A percentile compares a stretch with the other conserved stretches of the same genome.
Conservation (phyloP, 345 rosid species). For the Murraya paniculata region DNA sequence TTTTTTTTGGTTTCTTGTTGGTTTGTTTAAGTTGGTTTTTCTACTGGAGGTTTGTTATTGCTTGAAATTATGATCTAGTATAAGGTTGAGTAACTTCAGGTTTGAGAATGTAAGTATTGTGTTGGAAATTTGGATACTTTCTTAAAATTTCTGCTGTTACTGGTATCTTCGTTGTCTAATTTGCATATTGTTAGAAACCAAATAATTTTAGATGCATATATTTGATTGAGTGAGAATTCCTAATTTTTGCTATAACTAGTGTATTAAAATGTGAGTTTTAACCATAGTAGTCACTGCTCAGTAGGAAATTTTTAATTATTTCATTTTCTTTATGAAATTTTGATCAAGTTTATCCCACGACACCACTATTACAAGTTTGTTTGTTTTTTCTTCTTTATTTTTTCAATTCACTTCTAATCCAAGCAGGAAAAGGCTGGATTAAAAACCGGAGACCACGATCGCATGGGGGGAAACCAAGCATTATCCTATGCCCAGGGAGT, state of each 20-base stretch:
- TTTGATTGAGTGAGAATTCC: background rate
- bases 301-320: too few relatives aligned
- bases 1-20: background rate
- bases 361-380: too few relatives aligned
- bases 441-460: too few relatives aligned
- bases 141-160: background rate
- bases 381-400: too few relatives aligned
- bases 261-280: background rate
- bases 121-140: background rate
- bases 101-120: background rate
- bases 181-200: background rate
- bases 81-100: background rate
- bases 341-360: too few relatives aligned
- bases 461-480: too few relatives aligned
- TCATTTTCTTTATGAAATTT: too few relatives aligned
- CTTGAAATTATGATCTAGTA: background rate
- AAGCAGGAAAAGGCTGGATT: too few relatives aligned
- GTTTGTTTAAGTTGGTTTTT: background rate
- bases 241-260: background rate
- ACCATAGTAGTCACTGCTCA: slow-evolving; percentile 5
- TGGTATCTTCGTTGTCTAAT: background rate
- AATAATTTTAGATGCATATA: background rate
- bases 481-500: too few relatives aligned
- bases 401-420: too few relatives aligned
- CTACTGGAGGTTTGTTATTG: background rate